Evolutionary conservation across 257 asterid genomes (phyloP).

Genomic region (Primulina tabacum): DNA sequence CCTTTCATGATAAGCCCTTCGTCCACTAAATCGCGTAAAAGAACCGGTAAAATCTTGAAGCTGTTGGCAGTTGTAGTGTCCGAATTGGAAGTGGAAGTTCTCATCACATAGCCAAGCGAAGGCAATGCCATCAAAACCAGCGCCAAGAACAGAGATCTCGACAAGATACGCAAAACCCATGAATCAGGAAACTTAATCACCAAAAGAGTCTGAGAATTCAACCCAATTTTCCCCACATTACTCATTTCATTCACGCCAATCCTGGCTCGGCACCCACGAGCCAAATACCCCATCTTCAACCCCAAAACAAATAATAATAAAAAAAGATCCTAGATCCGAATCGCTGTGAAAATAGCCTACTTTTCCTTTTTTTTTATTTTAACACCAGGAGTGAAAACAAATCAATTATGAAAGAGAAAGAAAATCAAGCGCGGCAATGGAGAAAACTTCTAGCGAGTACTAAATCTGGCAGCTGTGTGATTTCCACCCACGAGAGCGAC

Average conservation of each 20-base stretch:
- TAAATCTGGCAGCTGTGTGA: constrained; percentile 72
- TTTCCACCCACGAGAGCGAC: constrained; percentile 74
- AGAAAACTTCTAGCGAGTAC: constrained; percentile 48
- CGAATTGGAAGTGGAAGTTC: constrained; percentile 23
- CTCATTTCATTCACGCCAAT: constrained; percentile 8
- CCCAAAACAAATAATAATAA: background rate
- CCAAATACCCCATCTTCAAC: constrained; percentile 36
- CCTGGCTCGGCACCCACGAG: constrained; percentile 26
- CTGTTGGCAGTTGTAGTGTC: constrained; percentile 13
- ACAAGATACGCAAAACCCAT: constrained; percentile 45
- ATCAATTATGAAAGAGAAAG: constrained; percentile 33
- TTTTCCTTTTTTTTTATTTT: background rate
- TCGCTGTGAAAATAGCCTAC: background rate
- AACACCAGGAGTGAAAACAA: background rate
- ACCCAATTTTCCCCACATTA: constrained; percentile 27
- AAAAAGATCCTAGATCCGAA: background rate
- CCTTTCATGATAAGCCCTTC: constrained; percentile 41
- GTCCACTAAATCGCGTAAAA: constrained; percentile 36
- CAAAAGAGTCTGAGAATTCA: constrained; percentile 42
- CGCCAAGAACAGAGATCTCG: constrained; percentile 58
- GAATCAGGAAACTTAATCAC: constrained; percentile 55
- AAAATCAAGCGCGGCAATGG: constrained; percentile 21
- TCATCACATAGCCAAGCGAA: constrained; percentile 34
- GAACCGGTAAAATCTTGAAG: constrained; percentile 24
- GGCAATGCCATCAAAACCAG: constrained; percentile 42